phyloP scores from a whole-genome alignment of 805 yeast species.

The Danielia oregonensis region DNA sequence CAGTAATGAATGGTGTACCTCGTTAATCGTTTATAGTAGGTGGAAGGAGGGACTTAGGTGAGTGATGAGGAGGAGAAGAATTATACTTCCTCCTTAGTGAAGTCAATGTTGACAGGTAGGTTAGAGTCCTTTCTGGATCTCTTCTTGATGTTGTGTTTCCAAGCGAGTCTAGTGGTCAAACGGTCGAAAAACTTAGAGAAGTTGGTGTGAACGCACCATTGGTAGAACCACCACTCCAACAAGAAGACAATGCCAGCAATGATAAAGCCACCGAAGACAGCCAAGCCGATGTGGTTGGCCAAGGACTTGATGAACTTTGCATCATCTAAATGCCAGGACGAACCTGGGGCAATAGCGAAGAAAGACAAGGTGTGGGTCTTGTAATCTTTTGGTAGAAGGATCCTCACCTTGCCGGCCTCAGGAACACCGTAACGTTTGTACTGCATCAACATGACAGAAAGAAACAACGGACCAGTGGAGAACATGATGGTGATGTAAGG shows the following conservation, averaged over 20 bases:
- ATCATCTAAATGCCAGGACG: conserved; percentile 91
- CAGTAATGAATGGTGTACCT: no score
- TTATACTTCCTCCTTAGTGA: conserved; percentile 13
- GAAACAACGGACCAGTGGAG: conserved; percentile 86
- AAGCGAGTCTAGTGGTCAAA: conserved; percentile 9
- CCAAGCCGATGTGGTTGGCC: conserved; percentile 69
- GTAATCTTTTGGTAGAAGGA: conserved; percentile 70
- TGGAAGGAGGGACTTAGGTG: conserved; percentile 3
- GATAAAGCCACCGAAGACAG: conserved; percentile 67
- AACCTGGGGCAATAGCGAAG: conserved; percentile 74
- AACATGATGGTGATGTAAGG: conserved; percentile 92
- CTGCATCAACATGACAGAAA: conserved; percentile 83
- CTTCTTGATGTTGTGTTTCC: conserved; percentile 22
- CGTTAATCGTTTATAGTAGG: conserved; percentile 2
- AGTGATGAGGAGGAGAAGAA: background rate
- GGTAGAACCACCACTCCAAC: conserved; percentile 39
- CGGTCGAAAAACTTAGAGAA: conserved; percentile 22
- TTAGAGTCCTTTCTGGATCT: conserved; percentile 55
- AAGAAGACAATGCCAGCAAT: conserved; percentile 43
- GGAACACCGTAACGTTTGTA: conserved; percentile 78
- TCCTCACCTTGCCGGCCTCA: conserved; percentile 60
- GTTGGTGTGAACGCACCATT: conserved; percentile 28
- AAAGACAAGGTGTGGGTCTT: conserved; percentile 59
- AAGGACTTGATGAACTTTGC: conserved; percentile 72
- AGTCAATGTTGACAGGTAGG: conserved; percentile 39